Evolutionary conservation across 2,329 filamentous ascomycete genomes (phyloP).

Genomic region (Trichocomaceae sp.): DNA sequence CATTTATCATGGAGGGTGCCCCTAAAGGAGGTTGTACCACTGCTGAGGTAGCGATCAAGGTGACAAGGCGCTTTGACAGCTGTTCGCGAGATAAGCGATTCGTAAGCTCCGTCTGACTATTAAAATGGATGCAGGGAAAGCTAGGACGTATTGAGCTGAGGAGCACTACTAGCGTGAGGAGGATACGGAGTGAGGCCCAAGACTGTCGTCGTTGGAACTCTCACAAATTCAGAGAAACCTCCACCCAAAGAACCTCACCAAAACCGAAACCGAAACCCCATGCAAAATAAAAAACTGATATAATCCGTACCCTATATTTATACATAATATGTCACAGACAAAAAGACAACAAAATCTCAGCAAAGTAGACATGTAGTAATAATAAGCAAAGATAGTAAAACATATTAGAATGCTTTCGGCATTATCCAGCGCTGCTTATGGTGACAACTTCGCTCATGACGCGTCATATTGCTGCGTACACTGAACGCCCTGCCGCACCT

Average conservation of each 20-base stretch:
- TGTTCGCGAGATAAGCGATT: too few species aligned
- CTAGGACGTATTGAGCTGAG: too few species aligned
- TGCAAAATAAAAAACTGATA: conserved; percentile 1
- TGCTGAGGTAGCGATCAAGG: too few species aligned
- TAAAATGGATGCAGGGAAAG: too few species aligned
- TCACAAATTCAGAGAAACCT: not conserved
- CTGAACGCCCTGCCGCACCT: conserved; percentile 97
- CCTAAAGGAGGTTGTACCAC: too few species aligned
- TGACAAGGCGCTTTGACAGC: too few species aligned
- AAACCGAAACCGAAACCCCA: not conserved
- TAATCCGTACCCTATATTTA: conserved; percentile 5
- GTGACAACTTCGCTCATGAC: conserved; percentile 87
- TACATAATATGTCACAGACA: not conserved
- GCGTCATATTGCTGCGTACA: conserved; percentile 99
- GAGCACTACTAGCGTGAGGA: too few species aligned
- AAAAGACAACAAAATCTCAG: not conserved
- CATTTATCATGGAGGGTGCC: too few species aligned
- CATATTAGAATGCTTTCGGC: conserved; percentile 1
- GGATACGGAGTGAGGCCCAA: too few species aligned
- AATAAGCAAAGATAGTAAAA: conserved; percentile 6
- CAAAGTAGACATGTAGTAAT: not conserved
- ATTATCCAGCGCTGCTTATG: conserved; percentile 19
- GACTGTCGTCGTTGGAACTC: too few species aligned
- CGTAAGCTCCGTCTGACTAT: too few species aligned
- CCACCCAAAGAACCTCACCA: not conserved